These are phyloP conservation scores for Flaveria ramosissima DNA, from an alignment of 129 eudicot genomes.

Conservation along the genomic window DNA sequence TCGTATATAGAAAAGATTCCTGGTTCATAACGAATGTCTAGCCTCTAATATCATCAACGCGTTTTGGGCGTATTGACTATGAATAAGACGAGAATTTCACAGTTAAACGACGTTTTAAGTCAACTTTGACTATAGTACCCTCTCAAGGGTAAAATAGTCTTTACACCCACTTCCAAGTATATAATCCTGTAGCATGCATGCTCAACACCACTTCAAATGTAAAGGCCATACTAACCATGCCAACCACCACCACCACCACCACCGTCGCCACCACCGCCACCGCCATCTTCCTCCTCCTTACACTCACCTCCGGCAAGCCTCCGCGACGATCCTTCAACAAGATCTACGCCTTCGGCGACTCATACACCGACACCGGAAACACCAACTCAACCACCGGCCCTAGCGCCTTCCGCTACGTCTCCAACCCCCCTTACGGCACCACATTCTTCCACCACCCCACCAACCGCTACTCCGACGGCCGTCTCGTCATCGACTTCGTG, in stretches of 20 bases:
- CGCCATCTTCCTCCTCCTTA: constrained; percentile 26
- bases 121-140: no score
- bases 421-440: constrained; percentile 74
- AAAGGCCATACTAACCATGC: no score
- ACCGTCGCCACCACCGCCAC: constrained; percentile 20
- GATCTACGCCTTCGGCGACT: constrained; percentile 80
- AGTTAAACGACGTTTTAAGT: no score
- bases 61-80: no score
- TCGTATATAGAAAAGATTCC: no score
- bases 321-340: constrained; percentile 42
- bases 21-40: no score
- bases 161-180: no score
- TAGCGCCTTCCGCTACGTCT: constrained; percentile 46
- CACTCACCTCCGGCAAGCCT: constrained; percentile 14
- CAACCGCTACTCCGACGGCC: constrained; percentile 85
- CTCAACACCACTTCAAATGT: no score
- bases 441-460: constrained; percentile 88
- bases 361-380: constrained; percentile 93
- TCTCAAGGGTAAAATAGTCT: no score
- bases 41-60: no score
- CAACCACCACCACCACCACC: constrained; percentile 4
- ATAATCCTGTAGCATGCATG: no score
- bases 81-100: no score
- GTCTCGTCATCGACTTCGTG: constrained; percentile 73
- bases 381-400: constrained; percentile 68